phyloP scores from a whole-genome alignment of 257 asterid species.

The Misopates orontium region DNA sequence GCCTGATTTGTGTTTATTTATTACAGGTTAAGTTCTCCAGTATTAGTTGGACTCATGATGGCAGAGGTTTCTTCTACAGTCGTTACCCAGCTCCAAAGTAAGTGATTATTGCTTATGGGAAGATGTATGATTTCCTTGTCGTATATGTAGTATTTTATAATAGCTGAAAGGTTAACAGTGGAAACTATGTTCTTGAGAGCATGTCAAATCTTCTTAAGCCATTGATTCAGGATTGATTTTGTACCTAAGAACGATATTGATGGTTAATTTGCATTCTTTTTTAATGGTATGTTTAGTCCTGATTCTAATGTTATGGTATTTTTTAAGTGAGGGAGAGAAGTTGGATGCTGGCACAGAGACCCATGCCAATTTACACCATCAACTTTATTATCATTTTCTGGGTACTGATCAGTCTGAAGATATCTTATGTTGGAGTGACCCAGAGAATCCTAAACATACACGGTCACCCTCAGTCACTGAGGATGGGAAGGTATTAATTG shows the following conservation, averaged over 20 bases:
- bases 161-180: neutral
- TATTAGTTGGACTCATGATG: constrained; percentile 83
- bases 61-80: constrained; percentile 89
- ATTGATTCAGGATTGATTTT: constrained; percentile 6
- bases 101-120: constrained; percentile 28
- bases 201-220: constrained; percentile 4
- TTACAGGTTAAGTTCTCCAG: constrained; percentile 79
- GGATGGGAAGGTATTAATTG: constrained; percentile 76
- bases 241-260: neutral
- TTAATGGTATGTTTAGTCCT: constrained; percentile 5
- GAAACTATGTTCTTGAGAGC: neutral
- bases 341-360: constrained; percentile 94
- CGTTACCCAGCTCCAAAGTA: constrained; percentile 90
- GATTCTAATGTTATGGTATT: constrained; percentile 32
- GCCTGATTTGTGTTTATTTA: constrained; percentile 8
- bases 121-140: constrained; percentile 12
- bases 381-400: constrained; percentile 83
- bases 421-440: constrained; percentile 82
- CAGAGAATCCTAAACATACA: constrained; percentile 74
- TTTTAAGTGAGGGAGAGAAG: constrained; percentile 60
- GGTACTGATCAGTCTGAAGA: constrained; percentile 94
- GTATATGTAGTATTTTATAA: neutral
- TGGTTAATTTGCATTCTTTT: constrained; percentile 14
- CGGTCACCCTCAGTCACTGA: constrained; percentile 71
- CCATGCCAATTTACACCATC: constrained; percentile 73